Conservation (phyloP, 2,329 filamentous ascomycete genomes). For the Sarocladium brachiariae region DNA sequence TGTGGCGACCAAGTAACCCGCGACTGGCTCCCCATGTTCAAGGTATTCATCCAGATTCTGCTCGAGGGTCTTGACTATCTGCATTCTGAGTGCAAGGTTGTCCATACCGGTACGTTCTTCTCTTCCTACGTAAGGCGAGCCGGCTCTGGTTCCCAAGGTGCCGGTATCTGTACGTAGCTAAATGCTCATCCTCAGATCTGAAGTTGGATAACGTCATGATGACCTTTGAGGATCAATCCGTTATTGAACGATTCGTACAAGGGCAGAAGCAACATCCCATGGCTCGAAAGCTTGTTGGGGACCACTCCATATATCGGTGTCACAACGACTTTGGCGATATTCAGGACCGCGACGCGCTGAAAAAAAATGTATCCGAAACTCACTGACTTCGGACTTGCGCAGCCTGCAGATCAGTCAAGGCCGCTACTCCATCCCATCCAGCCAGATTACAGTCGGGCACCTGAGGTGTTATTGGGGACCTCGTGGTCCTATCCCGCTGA, state of each 20-base stretch:
- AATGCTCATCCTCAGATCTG: constrained; percentile 24
- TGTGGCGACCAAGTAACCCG: neutral
- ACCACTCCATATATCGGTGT: constrained; percentile 12
- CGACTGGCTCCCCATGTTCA: constrained; percentile 1
- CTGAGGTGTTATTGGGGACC: constrained; percentile 16
- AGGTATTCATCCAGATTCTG: constrained; percentile 19
- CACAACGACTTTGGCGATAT: constrained; percentile 14
- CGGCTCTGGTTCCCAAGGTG: neutral
- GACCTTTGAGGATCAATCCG: constrained; percentile 9
- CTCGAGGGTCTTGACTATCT: constrained; percentile 33
- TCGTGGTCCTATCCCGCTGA: constrained; percentile 20
- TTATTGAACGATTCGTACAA: constrained; percentile 11
- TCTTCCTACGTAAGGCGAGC: neutral
- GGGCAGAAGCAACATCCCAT: constrained; percentile 11
- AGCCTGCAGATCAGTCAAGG: neutral
- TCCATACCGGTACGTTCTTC: constrained; percentile 30
- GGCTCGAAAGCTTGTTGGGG: constrained; percentile 10
- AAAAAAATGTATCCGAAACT: neutral
- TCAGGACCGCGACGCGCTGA: constrained; percentile 11
- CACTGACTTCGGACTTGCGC: neutral
- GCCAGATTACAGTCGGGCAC: neutral
- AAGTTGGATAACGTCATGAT: constrained; percentile 35
- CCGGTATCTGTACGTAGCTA: neutral
- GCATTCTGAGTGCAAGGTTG: constrained; percentile 33
- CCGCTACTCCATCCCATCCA: neutral